Base-by-base conservation (phyloP, 116 monocot species). In the Papilionanthe hybrid region DNA sequence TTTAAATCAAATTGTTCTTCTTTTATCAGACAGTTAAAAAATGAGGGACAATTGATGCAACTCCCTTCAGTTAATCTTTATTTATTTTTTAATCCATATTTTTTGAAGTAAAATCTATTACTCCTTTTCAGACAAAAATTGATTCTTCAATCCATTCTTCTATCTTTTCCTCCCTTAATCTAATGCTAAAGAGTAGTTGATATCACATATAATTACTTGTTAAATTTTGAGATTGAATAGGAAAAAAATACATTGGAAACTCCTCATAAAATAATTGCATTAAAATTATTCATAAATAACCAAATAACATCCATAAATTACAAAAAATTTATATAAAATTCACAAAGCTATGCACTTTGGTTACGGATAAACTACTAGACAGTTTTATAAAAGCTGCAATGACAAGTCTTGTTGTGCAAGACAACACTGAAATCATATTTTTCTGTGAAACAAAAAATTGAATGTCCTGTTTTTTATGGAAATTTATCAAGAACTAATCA, bases 81-180 rank as follows among this genome's bases (percentile, higher is more conserved):
- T 69, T 37, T 69, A 69, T 25, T 63, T 20, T 8, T 68, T 30
- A 32, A 68, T 4, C 5, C 7, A 11, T 6, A 23, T 63, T 63
- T 63, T 69, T 69, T 69, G 4, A 30, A 37, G 17, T 37, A 29
- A 69, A 2, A 37, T 27, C 10, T 69, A 30, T 37, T 69, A 69
- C 37, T 69, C 69, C 69, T 37, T 37, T 69, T 17, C 15, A 69
- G 4, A 69, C 10, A 69, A 30, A 5, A 69, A 23, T 7, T 22
- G 23, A 30, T 69, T 32, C 37, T 69, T 32, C 69, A 69, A 69
- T 37, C 69, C 29, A 12, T 13, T 69, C 27, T 32, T 69, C 2
- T 69, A 69, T 69, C 37, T 69, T 32, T 69, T 37, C 69, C 32
- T 69, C 69, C 29, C 69, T 63, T 22, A 63, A 63, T 63, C 23